phyloP scores from a whole-genome alignment of 306 rosid genomes.

The Acacia crassicarpa region DNA sequence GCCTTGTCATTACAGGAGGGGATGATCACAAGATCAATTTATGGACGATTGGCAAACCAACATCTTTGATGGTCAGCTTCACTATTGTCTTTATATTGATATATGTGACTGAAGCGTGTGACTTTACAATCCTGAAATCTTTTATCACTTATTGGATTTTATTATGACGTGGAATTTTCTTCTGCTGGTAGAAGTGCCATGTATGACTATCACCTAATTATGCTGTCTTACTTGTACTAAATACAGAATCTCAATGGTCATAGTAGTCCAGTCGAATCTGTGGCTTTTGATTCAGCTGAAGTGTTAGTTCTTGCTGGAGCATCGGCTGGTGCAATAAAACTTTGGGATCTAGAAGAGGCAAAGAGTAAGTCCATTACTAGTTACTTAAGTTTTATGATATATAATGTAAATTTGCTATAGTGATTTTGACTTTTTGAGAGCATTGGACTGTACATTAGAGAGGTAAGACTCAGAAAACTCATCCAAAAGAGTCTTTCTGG shows the following conservation, averaged over 20 bases:
- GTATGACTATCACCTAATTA: slow-evolving; percentile 18
- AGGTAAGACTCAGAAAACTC: background rate
- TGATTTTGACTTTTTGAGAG: background rate
- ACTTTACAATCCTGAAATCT: background rate
- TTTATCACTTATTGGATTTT: background rate
- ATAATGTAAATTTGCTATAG: background rate
- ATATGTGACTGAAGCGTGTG: background rate
- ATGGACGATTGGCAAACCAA: slow-evolving; percentile 90
- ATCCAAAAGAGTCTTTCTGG: background rate
- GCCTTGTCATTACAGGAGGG: slow-evolving; percentile 80
- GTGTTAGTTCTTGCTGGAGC: slow-evolving; percentile 78
- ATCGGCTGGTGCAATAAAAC: slow-evolving; percentile 63
- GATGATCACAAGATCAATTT: slow-evolving; percentile 90
- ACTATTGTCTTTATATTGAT: slow-evolving; percentile 18
- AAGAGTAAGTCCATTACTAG: slow-evolving; percentile 60
- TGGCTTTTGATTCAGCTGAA: slow-evolving; percentile 72
- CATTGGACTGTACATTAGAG: background rate
- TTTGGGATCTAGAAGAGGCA: slow-evolving; percentile 81
- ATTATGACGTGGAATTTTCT: background rate
- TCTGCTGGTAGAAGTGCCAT: slow-evolving; percentile 1
- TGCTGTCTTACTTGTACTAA: slow-evolving; percentile 13
- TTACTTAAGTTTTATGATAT: background rate
- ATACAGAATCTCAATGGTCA: slow-evolving; percentile 71
- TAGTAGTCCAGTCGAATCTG: slow-evolving; percentile 65
- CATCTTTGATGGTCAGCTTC: slow-evolving; percentile 65